Evolutionary conservation across 202 grass and related monocot genomes (phyloP), one percentile per base, ranked within the genome.

Genomic region (Hordeum pubiflorum): DNA sequence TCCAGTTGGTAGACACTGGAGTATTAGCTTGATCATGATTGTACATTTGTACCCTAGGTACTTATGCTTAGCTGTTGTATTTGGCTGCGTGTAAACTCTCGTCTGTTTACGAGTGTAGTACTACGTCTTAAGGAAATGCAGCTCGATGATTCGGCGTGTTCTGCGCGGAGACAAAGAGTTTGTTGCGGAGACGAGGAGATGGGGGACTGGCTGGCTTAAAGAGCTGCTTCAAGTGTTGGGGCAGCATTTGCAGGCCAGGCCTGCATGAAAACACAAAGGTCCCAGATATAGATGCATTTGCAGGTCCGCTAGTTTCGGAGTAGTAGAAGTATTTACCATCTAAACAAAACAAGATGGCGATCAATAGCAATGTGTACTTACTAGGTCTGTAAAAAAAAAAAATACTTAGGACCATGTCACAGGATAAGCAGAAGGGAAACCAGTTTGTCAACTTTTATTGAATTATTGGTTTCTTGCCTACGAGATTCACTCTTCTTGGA

Each of bases 211-310:
- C 11, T 15, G 38, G 60, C 37, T n/a, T 43, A n/a, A 64, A 73
- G 31, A 74, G 11, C 17, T 34, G 18, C 14, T 84, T 61, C 34
- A 55, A 68, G 13, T 75, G 58, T 40, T 52, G 15, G 54, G 54
- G 15, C 72, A 71, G 22, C 55, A 63, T 74, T 56, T 54, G 52
- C 55, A 63, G 72, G 63, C 34, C 62, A 63, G 72, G 63, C 34
- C 62, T 59, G 56, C 22, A 32, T 48, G 18, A 39, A 74, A 52
- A 24, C 60, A 76, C 17, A 17, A 21, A 36, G 69, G 37, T 58
- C 60, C 69, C 69, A 41, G 9, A 24, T 32, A 44, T 44, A 4
- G 43, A 14, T 44, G 39, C 2, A 40, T 10, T 11, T 40, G 39
- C 39, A 40, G 39, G 39, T 40, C 39, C 2, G 39, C 39, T 10